A percentile compares a stretch with the other conserved stretches of the same genome.
Evolutionary conservation across 164 flowering plant genomes (phyloP).

Genomic region (Malania oleifera): DNA sequence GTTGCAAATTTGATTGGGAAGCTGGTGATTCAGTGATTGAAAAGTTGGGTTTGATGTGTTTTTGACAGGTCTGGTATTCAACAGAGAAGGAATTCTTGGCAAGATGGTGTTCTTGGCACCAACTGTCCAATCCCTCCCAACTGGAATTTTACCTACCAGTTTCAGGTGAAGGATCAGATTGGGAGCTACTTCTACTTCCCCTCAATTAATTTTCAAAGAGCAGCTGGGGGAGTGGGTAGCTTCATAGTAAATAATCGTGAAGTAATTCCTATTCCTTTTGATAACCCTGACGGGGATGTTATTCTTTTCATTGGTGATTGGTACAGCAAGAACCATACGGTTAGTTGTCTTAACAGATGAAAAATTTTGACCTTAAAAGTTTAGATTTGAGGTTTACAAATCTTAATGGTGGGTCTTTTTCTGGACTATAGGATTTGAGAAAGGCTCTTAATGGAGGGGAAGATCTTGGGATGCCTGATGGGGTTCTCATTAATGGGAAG

Average conservation of each 20-base stretch:
- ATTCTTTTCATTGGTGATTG: constrained; percentile 81
- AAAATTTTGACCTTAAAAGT: background rate
- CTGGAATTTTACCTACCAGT: constrained; percentile 94
- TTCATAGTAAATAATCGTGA: constrained; percentile 65
- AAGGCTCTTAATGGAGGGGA: constrained; percentile 65
- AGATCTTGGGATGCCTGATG: constrained; percentile 94
- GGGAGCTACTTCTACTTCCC: constrained; percentile 98
- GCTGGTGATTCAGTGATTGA: constrained; percentile 2
- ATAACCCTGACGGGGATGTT: constrained; percentile 73
- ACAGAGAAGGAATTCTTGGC: constrained; percentile 82
- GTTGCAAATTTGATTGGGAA: background rate
- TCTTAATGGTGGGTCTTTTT: constrained; percentile 1
- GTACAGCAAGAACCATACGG: constrained; percentile 86
- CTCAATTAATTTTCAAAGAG: constrained; percentile 80
- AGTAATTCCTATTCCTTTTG: constrained; percentile 75
- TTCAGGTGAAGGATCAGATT: constrained; percentile 97
- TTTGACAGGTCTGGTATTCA: constrained; percentile 76
- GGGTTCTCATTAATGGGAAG: constrained; percentile 93
- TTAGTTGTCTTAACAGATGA: constrained; percentile 24
- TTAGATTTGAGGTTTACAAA: background rate
- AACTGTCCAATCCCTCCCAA: constrained; percentile 86
- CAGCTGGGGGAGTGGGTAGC: constrained; percentile 86
- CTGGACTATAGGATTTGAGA: constrained; percentile 56
- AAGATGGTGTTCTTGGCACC: constrained; percentile 93
- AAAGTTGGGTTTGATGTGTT: background rate